phyloP scores from a whole-genome alignment of 345 rosid genomes.

The Hevea brasiliensis region DNA sequence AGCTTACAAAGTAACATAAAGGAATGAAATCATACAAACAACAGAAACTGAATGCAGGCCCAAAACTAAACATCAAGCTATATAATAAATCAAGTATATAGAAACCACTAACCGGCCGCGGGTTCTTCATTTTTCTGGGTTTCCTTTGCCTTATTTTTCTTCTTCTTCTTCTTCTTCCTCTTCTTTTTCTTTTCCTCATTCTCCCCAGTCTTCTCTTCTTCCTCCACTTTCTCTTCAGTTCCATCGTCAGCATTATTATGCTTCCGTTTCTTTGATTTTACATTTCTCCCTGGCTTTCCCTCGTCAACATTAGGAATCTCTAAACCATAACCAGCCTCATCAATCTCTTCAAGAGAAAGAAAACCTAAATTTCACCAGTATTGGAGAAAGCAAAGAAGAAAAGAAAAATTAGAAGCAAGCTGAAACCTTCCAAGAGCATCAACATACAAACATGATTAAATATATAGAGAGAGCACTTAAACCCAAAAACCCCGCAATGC shows the following conservation, averaged over 20 bases:
- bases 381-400: neutral
- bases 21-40: neutral
- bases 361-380: constrained; percentile 48
- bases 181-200: constrained; percentile 33
- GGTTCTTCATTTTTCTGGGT: constrained; percentile 32
- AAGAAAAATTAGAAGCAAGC: neutral
- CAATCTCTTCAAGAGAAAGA: constrained; percentile 90
- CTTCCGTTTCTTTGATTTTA: constrained; percentile 40
- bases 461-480: neutral
- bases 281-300: constrained; percentile 28
- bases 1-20: neutral
- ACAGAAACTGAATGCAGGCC: neutral
- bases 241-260: constrained; percentile 32
- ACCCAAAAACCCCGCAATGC: constrained; percentile 15
- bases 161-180: constrained; percentile 46
- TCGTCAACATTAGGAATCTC: constrained; percentile 37
- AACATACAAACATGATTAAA: neutral
- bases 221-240: constrained; percentile 30
- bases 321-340: constrained; percentile 63
- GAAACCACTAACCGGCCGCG: constrained; percentile 48
- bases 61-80: neutral
- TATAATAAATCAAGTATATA: neutral
- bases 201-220: constrained; percentile 17
- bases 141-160: constrained; percentile 41
- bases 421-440: neutral